Base-by-base conservation (phyloP, 441 rosid genomes). In the Adansonia madagascariensis region DNA sequence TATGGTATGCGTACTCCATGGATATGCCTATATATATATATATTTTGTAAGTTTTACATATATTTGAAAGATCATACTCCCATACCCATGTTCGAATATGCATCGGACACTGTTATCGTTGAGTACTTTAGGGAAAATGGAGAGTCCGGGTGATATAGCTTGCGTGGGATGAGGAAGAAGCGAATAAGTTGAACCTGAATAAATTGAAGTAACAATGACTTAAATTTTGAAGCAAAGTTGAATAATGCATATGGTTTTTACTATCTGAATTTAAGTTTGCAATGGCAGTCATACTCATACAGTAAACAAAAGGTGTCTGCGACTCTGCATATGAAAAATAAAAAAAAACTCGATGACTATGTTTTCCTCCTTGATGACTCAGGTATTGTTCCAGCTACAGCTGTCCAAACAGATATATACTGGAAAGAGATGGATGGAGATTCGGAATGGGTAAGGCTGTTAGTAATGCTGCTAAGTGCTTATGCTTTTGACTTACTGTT, bases 381-480 rank as follows among this genome's bases (percentile, higher is more conserved):
- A 92, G 99, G 94, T 55, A 92, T 91, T 78, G 95, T 94, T 82
- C 99, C 98, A 73, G 77, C 82, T 62, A 77, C 86, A 79, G 86
- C 95, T 73, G 78, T 91, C 80, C 95, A 87, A 76, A 80, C 88
- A 82, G 97, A 92, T 83, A 72, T 91, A 80, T 88, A 86, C 77
- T 94, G 99, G 97, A 95, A 90, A 91, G 95, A 85, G 86, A 86
- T 87, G 91, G 97, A 90, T 88, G 98, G 97, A 79, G 99, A 94
- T 74, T 91, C 98, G 59, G 98, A 94, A 84, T 95, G 99, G 98
- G 99, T 95, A 89, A 61, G 79, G 89, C 15, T 79, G 71, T 84
- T 77, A 66, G 73, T 75, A 59, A 55, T 84, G 60, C 43, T 77
- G 77, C 66, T 73, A 46, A 63, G 46, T 63, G 68, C 68, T 35